Conservation (phyloP, 306 rosid genomes). For the Lablab purpureus region DNA sequence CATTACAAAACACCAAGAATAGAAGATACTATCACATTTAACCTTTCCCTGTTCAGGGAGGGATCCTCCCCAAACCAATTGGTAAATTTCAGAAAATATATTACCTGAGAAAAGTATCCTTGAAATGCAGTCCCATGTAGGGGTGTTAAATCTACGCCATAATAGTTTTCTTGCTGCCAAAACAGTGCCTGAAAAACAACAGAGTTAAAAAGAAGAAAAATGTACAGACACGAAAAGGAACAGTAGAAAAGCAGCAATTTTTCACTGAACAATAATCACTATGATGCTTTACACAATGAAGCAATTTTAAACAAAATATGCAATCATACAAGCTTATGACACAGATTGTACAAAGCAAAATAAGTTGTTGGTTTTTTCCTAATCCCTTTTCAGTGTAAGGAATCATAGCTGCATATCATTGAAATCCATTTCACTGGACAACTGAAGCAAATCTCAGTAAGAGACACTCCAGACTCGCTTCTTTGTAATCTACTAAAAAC, state of each 20-base stretch:
- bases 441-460: conserved; percentile 33
- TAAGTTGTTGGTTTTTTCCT: background rate
- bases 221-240: background rate
- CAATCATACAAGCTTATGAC: background rate
- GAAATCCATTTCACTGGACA: conserved; percentile 33
- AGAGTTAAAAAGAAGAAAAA: conserved; percentile 4
- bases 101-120: conserved; percentile 94
- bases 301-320: conserved; percentile 31
- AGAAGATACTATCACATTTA: background rate
- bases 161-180: conserved; percentile 97
- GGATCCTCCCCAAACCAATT: background rate
- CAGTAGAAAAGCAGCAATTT: conserved; percentile 4
- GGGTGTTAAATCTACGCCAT: conserved; percentile 91
- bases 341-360: background rate
- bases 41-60: conserved; percentile 5
- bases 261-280: conserved; percentile 6
- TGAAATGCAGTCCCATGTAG: conserved; percentile 89
- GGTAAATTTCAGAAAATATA: conserved; percentile 34
- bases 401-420: conserved; percentile 20
- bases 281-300: conserved; percentile 12
- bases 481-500: conserved; percentile 7
- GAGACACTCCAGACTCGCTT: no score
- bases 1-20: conserved; percentile 20
- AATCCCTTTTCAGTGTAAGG: background rate
- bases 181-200: conserved; percentile 69